Evolutionary conservation across 1,284 basidiomycete species (phyloP).

Genomic region (Anthracocystis walkeri): DNA sequence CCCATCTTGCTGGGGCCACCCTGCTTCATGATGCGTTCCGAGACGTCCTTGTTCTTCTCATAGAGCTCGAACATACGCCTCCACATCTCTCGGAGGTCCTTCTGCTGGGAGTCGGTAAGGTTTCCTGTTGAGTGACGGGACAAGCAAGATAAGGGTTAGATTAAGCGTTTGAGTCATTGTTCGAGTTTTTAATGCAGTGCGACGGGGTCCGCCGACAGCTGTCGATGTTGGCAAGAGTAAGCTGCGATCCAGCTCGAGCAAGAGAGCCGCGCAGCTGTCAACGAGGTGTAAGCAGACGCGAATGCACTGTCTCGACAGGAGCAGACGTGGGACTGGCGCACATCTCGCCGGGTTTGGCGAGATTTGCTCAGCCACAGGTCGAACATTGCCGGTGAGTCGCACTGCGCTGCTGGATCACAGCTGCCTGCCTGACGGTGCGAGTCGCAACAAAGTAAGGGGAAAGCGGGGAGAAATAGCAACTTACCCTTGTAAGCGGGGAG

Average conservation of each 20-base stretch:
- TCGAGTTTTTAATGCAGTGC: not conserved
- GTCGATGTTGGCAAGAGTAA: not conserved
- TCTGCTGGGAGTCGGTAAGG: constrained; percentile 59
- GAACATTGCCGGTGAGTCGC: too few species aligned
- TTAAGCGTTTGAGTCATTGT: not conserved
- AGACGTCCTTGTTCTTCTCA: constrained; percentile 62
- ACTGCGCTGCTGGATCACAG: too few species aligned
- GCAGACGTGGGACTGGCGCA: too few species aligned
- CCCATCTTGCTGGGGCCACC: constrained; percentile 53
- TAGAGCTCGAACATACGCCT: constrained; percentile 61
- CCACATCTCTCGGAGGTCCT: constrained; percentile 60
- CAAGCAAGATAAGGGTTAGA: constrained; percentile 8
- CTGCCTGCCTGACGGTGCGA: not conserved
- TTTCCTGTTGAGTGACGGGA: constrained; percentile 47
- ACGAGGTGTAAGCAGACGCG: too few species aligned
- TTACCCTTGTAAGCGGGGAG: constrained; percentile 59
- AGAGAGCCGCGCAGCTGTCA: not conserved
- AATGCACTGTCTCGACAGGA: too few species aligned
- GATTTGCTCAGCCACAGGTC: too few species aligned
- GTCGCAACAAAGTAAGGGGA: not conserved
- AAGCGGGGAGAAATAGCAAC: constrained; percentile 6
- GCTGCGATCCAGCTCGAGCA: not conserved
- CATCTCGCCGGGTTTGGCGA: too few species aligned
- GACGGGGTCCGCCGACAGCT: constrained; percentile 15
- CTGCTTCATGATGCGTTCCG: constrained; percentile 52